These are phyloP conservation scores for Bertia moriformis DNA, from an alignment of 2,329 filamentous ascomycete genomes.

Conservation along the genomic window DNA sequence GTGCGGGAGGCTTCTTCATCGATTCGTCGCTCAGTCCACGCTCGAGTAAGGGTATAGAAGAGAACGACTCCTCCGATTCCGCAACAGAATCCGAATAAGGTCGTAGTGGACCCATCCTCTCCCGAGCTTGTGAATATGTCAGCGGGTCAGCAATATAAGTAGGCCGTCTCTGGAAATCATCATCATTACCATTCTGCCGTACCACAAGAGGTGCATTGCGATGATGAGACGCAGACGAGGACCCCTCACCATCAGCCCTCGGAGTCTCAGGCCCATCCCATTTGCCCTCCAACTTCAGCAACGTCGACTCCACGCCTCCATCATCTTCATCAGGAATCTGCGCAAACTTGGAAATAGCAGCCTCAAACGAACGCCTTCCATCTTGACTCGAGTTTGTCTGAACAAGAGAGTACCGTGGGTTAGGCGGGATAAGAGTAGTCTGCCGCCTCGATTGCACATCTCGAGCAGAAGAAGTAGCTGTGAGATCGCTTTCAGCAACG, in stretches of 20 bases:
- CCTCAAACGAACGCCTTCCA: slow-evolving; percentile 39
- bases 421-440: slow-evolving; percentile 1
- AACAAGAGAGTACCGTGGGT: neutral
- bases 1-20: slow-evolving; percentile 24
- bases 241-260: slow-evolving; percentile 8
- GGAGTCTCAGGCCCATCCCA: slow-evolving; percentile 23
- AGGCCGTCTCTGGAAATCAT: neutral
- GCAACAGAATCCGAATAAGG: slow-evolving; percentile 1
- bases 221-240: no score
- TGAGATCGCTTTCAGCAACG: neutral
- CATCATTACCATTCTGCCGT: neutral
- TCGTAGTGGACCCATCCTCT: neutral
- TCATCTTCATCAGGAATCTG: slow-evolving; percentile 43
- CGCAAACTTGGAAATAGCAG: slow-evolving; percentile 41
- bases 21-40: slow-evolving; percentile 30
- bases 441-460: slow-evolving; percentile 4
- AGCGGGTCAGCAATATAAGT: neutral
- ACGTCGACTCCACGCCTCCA: slow-evolving; percentile 44
- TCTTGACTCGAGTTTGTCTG: slow-evolving; percentile 10
- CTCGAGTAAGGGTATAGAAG: slow-evolving; percentile 38
- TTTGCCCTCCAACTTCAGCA: slow-evolving; percentile 48
- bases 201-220: neutral
- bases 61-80: slow-evolving; percentile 39
- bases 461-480: slow-evolving; percentile 2
- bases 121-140: neutral